These are phyloP conservation scores for Penicillium sclerotigenum DNA, from an alignment of 2,329 filamentous ascomycete genomes.

Conservation along the genomic window DNA sequence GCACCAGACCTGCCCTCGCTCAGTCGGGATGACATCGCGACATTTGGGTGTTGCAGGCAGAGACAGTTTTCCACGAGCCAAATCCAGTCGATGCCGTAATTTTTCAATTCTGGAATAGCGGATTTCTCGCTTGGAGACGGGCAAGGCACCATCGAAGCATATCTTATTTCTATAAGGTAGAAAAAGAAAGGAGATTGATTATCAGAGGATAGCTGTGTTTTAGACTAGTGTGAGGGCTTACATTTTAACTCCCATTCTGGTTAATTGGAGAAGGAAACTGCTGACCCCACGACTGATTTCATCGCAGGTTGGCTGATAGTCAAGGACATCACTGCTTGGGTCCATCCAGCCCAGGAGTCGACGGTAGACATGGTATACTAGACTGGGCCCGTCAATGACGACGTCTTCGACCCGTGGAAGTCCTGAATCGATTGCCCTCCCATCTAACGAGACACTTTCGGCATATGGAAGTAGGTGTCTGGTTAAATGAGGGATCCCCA, in stretches of 20 bases:
- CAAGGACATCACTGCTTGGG: conserved; percentile 46
- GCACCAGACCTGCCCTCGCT: conserved; percentile 27
- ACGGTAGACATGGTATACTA: conserved; percentile 71
- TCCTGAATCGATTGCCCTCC: conserved; percentile 5
- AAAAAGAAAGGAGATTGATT: background rate
- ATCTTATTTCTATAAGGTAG: conserved; percentile 59
- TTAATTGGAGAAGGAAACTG: conserved; percentile 62
- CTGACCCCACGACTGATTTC: conserved; percentile 60
- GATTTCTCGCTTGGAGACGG: conserved; percentile 60
- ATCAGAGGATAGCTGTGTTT: background rate
- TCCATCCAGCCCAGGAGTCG: conserved; percentile 48
- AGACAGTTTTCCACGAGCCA: conserved; percentile 38
- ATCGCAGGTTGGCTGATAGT: conserved; percentile 59
- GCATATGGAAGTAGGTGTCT: conserved; percentile 33
- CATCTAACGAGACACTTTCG: conserved; percentile 24
- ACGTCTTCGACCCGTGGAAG: conserved; percentile 30
- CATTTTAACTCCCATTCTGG: conserved; percentile 58
- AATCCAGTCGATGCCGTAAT: conserved; percentile 56
- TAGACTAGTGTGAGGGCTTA: conserved; percentile 41
- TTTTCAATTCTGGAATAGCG: conserved; percentile 60
- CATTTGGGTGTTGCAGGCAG: conserved; percentile 2
- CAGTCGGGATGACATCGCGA: conserved; percentile 14
- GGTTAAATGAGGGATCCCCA: conserved; percentile 37
- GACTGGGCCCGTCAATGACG: conserved; percentile 72
- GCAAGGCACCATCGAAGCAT: conserved; percentile 83